Base-by-base conservation (phyloP, 139 green algal species). In the Closterium sp. region DNA sequence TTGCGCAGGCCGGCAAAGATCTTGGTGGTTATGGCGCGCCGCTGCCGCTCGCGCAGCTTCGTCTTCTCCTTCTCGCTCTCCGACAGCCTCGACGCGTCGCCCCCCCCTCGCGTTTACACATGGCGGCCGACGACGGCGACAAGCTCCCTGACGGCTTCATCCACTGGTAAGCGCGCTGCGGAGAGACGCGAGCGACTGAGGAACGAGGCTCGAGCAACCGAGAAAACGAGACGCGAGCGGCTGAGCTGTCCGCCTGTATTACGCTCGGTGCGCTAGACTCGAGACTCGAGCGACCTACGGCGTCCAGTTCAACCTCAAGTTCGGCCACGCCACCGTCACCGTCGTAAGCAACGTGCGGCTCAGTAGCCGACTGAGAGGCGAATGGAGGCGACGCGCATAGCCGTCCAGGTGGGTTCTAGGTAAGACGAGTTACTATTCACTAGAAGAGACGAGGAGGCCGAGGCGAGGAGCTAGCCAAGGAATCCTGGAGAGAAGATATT, bases 51-150 rank as follows among this genome's bases (percentile, higher is more conserved):
- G 33, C 90, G 84, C 76, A 93, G 34, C 85, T 93, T 93, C 84
- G 90, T 93, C 85, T 93, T 93, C 34, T 93, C 90, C 90, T 91
- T 93, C 90, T 93, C 90, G 64, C 84, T 90, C n/a, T 87, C 90
- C 35, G 28, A 87, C 34, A 90, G 90, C 85, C 64, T 86, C 33
- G 84, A 34, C 34, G 90, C 84, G 33, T 91, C 89, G 0, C 55
- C 55, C 55, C 55, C 55, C 55, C 55, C 55, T 76, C 55, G 55
- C 55, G 55, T 19, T 76, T 76, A 76, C 55, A 76, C 55, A 76
- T 76, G 55, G 55, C 55, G 55, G 55, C 12, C 55, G 55, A 28
- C 16, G 55, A 76, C 55, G 55, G 55, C 55, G 55, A 76, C 55
- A 76, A 19, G 55, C 25, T 19, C 12, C 16, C 55, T 76, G 55